Base-by-base conservation (phyloP, 1,139 yeast genomes). In the Pichia sp. region DNA sequence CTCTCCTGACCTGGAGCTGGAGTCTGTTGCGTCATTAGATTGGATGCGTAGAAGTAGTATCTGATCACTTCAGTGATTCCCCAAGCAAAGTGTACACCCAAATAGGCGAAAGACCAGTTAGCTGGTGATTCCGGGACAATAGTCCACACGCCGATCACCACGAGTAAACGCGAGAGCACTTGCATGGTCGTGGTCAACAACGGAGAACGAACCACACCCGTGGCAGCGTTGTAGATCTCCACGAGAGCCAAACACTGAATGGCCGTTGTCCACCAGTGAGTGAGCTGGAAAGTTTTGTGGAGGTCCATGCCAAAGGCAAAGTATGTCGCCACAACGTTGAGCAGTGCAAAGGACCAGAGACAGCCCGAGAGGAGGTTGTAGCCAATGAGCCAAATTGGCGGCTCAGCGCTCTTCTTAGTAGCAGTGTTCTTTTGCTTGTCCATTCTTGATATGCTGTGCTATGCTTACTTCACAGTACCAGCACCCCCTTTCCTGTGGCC, bases 11-110 rank as follows among this genome's bases (percentile, higher is more conserved):
- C 37, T 3, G 23, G 4, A 6, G n/a, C 16, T 6, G n/a, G 31
- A 5, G 23, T 30, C 13, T 38, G 41, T 27, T 39, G 36, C 7
- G 40, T 27, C 42, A 61, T 60, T 44, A 85, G 66, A 52, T 79
- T 80, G 44, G 73, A 63, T 35, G 94, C 94, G 56, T 82, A 93
- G 64, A 75, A 91, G 30, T 85, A 70, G 63, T 91, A 91, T 53
- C 98, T 74, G 40, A 88, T 78, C 34, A 86, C 72, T 60, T 91
- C 99, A 23, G 97, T 86, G 40, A 84, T 55, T 15, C 91, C 75
- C 99, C 99, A 91, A 15, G 96, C 91, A 37, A 77, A 53, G 31
- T 78, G 69, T 59, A 91, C 72, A 2, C 93, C 66, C 30, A 74
- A 58, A 55, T 77, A 81, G 31, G 74, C 66, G 72, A 78, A 74